Conservation (phyloP, 78 protist genomes). For the Mantamonas sphyraenae region DNA sequence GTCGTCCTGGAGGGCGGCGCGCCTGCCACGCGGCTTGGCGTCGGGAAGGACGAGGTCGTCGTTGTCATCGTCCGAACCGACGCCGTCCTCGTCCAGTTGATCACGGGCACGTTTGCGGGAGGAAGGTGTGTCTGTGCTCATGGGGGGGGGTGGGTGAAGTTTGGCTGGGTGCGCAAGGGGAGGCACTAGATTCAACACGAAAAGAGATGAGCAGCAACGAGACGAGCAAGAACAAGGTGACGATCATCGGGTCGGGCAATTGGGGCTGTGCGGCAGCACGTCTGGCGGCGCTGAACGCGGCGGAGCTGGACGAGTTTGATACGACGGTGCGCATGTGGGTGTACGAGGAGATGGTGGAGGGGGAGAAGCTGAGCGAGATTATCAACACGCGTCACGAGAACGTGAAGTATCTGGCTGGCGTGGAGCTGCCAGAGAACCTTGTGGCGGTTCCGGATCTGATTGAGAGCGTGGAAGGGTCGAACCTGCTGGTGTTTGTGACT, state of each 20-base stretch:
- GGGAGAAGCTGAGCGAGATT: slow-evolving; percentile 44
- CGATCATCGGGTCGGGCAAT: slow-evolving; percentile 34
- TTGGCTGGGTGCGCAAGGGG: too few species aligned
- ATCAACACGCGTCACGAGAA: slow-evolving; percentile 52
- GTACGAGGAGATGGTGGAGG: slow-evolving; percentile 49
- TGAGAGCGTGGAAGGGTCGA: slow-evolving; percentile 27
- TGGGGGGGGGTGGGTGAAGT: too few species aligned
- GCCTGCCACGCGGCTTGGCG: too few species aligned
- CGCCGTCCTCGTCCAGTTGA: too few species aligned
- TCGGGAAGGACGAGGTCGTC: too few species aligned
- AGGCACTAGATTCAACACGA: too few species aligned
- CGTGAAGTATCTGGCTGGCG: slow-evolving; percentile 53
- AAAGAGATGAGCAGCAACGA: too few species aligned
- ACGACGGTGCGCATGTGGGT: slow-evolving; percentile 45
- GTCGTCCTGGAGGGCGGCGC: too few species aligned
- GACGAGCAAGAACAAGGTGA: not conserved
- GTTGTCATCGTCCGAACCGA: too few species aligned
- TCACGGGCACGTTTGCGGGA: too few species aligned
- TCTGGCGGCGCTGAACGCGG: not conserved
- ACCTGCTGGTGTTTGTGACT: slow-evolving; percentile 39
- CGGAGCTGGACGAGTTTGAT: not conserved
- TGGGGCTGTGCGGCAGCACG: slow-evolving; percentile 17
- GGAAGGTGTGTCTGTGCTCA: too few species aligned
- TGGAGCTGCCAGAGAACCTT: slow-evolving; percentile 36
- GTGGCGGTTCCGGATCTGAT: slow-evolving; percentile 33